Conservation (phyloP, 106 monocot genomes). For the Amphibolis antarctica region DNA sequence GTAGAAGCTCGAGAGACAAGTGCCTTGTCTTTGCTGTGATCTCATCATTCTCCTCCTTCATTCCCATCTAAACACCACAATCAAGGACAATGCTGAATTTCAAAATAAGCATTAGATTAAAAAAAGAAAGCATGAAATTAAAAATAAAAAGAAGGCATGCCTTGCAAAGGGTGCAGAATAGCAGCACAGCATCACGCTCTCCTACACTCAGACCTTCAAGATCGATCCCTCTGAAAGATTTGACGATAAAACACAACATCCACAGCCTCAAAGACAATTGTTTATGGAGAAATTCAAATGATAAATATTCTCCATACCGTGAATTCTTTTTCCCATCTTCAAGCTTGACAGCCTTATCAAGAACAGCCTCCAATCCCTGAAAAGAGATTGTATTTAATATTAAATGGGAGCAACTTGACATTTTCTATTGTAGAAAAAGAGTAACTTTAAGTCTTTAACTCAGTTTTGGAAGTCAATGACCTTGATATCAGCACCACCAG, state of each 20-base stretch:
- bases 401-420: background rate
- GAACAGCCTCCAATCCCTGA: slow-evolving; percentile 88
- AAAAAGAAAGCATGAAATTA: too few relatives aligned
- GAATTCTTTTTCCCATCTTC: slow-evolving; percentile 67
- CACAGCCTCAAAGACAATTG: background rate
- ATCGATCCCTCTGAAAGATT: slow-evolving; percentile 69
- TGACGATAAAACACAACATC: background rate
- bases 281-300: background rate
- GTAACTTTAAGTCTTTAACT: background rate
- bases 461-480: slow-evolving; percentile 14
- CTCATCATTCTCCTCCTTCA: slow-evolving; percentile 96
- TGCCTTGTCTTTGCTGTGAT: slow-evolving; percentile 80
- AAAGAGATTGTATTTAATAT: slow-evolving; percentile 4
- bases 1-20: slow-evolving; percentile 91
- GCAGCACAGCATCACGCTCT: slow-evolving; percentile 80
- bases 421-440: background rate
- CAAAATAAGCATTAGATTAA: slow-evolving; percentile 1
- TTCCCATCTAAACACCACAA: slow-evolving; percentile 62
- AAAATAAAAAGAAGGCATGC: slow-evolving; percentile 18
- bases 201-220: slow-evolving; percentile 80
- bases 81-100: background rate
- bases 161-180: slow-evolving; percentile 99
- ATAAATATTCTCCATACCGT: slow-evolving; percentile 31
- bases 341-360: slow-evolving; percentile 85
- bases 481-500: slow-evolving; percentile 97